Evolutionary conservation across 176 grass and related monocot species (phyloP).

Genomic region (Dendrocalamus sinicus): DNA sequence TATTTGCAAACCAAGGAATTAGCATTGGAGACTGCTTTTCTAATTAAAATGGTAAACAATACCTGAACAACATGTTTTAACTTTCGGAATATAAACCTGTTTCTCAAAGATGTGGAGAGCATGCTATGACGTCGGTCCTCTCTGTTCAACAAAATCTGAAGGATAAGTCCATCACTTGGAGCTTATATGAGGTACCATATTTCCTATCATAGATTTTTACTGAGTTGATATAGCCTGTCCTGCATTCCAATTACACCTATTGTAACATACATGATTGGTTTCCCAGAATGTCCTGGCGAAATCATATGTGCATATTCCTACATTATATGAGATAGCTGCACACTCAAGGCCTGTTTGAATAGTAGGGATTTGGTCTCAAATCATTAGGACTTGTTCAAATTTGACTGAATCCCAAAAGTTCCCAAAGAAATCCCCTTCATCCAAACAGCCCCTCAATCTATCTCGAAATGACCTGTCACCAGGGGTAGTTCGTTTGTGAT

Average conservation of each 20-base stretch:
- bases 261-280: constrained; percentile 2
- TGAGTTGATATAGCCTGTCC: background rate
- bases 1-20: constrained; percentile 88
- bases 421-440: background rate
- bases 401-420: background rate
- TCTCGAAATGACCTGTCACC: constrained; percentile 4
- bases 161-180: constrained; percentile 7
- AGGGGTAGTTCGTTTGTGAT: background rate
- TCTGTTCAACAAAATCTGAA: constrained; percentile 15
- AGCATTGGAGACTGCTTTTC: constrained; percentile 84
- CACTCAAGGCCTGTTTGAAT: background rate
- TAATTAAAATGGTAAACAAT: constrained; percentile 79
- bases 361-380: background rate
- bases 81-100: constrained; percentile 16
- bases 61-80: constrained; percentile 50
- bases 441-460: background rate
- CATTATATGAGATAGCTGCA: background rate
- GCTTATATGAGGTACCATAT: constrained; percentile 37
- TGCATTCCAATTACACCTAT: background rate
- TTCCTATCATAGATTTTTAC: constrained; percentile 17
- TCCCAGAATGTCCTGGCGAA: constrained; percentile 11
- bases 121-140: background rate
- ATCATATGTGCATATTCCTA: constrained; percentile 26
- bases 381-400: background rate
- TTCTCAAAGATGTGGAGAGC: constrained; percentile 23